Evolutionary conservation across 345 rosid species (phyloP).

Genomic region (Eucalyptus camaldulensis): DNA sequence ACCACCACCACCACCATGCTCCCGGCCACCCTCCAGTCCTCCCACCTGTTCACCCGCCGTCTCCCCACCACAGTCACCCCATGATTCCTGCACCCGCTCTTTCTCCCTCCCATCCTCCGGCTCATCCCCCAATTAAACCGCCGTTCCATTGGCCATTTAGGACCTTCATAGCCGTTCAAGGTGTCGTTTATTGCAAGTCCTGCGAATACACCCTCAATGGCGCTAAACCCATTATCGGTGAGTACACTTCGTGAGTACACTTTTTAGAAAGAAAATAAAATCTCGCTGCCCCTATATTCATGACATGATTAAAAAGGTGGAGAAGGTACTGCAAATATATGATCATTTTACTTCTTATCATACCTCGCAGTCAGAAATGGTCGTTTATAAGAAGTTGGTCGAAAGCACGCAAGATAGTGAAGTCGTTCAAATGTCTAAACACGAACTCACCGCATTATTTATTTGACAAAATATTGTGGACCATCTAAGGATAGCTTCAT

Average conservation of each 20-base stretch:
- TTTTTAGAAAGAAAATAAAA: background rate
- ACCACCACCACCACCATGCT: slow-evolving; percentile 1
- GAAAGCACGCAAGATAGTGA: background rate
- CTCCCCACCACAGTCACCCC: background rate
- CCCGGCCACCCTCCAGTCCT: slow-evolving; percentile 23
- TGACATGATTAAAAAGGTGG: background rate
- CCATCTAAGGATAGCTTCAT: too few relatives aligned
- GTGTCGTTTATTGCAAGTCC: slow-evolving; percentile 70
- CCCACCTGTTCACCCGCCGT: slow-evolving; percentile 5
- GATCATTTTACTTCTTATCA: background rate
- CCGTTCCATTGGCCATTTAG: slow-evolving; percentile 7
- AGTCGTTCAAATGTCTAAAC: too few relatives aligned
- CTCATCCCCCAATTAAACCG: background rate
- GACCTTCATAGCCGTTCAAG: slow-evolving; percentile 52
- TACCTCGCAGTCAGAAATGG: background rate
- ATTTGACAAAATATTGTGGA: too few relatives aligned
- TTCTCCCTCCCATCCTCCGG: background rate
- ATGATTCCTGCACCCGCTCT: background rate
- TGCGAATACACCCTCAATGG: slow-evolving; percentile 54
- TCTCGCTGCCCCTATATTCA: background rate
- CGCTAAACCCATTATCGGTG: slow-evolving; percentile 57
- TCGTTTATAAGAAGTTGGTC: background rate
- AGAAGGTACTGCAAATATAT: background rate
- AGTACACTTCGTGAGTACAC: background rate
- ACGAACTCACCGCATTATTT: too few relatives aligned